phyloP scores from a whole-genome alignment of 805 yeast species.

The Zygosaccharomyces bailii region DNA sequence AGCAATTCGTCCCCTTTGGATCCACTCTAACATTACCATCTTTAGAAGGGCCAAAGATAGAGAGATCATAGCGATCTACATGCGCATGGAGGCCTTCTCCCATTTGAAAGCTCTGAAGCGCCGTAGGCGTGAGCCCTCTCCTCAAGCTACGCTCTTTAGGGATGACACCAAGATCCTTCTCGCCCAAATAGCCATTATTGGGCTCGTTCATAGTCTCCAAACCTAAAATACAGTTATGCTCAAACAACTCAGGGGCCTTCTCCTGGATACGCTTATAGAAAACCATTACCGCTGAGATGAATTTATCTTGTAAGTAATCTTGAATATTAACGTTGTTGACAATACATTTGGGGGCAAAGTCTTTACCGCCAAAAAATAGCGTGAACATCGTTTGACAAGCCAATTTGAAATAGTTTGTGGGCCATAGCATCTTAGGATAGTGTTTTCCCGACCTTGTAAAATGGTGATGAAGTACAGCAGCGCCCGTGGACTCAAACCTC shows the following conservation, averaged over 20 bases:
- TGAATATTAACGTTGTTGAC: constrained; percentile 76
- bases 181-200: constrained; percentile 68
- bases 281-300: constrained; percentile 49
- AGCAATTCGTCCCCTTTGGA: constrained; percentile 64
- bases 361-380: constrained; percentile 73
- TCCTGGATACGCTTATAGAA: constrained; percentile 43
- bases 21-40: constrained; percentile 54
- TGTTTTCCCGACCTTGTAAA: constrained; percentile 42
- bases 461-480: constrained; percentile 71
- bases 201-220: constrained; percentile 88
- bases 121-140: constrained; percentile 80
- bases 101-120: constrained; percentile 63
- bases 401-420: constrained; percentile 75
- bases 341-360: constrained; percentile 70
- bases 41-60: constrained; percentile 74
- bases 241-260: constrained; percentile 44
- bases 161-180: constrained; percentile 47
- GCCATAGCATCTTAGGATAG: constrained; percentile 89
- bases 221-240: constrained; percentile 52
- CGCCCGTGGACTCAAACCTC: constrained; percentile 68
- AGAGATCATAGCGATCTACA: constrained; percentile 66
- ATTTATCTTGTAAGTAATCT: constrained; percentile 66
- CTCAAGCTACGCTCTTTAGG: constrained; percentile 65
- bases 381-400: constrained; percentile 83
- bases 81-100: constrained; percentile 74